Evolutionary conservation across 2,329 filamentous ascomycete species (phyloP), one percentile per base, ranked within the genome.

Genomic region (Colletotrichum sublineola): DNA sequence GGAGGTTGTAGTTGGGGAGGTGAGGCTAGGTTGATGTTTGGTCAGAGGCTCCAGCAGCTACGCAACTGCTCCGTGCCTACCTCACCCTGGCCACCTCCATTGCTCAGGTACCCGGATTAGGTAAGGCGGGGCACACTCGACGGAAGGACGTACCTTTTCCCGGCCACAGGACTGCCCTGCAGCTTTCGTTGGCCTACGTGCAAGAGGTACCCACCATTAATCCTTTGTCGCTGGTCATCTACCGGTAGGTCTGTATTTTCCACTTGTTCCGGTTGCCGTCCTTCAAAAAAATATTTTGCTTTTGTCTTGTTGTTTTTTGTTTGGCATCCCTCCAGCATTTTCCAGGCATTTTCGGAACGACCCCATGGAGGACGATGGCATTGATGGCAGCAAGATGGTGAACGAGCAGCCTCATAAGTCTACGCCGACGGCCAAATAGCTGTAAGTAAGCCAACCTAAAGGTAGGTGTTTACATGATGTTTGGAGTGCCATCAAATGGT

Each of bases 51-150:
- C 50, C 72, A 29, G 40, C 56, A 74, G 72, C 72, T 72, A 74
- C 72, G 72, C 72, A 74, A 74, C 64, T 74, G 65, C 64, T 74
- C 72, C 72, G 72, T 74, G 72, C 69, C 72, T 74, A 64, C 66
- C 69, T 72, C 60, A 72, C 69, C 69, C 69, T 69, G 66, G 69
- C 66, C 60, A 68, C 65, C 66, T 48, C 42, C n/a, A 36, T 42
- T 68, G 64, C 64, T 68, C 31, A 70, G 33, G 48, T 57, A 61
- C 60, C 68, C 60, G 70, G 53, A 73, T 73, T 73, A 73, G 70
- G 70, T 73, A 73, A 73, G 70, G 70, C 60, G 36, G 38, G 50
- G 66, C 38, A 56, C 38, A 12, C 8, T 18, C 36, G 11, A 42
- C 60, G 66, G 70, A 73, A 64, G 70, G 70, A 52, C 66, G 67